A percentile compares a stretch with the other conserved stretches of the same genome.
These are phyloP conservation scores for Paradendryphiella salina DNA, from an alignment of 2,329 filamentous ascomycete genomes.

Conservation along the genomic window DNA sequence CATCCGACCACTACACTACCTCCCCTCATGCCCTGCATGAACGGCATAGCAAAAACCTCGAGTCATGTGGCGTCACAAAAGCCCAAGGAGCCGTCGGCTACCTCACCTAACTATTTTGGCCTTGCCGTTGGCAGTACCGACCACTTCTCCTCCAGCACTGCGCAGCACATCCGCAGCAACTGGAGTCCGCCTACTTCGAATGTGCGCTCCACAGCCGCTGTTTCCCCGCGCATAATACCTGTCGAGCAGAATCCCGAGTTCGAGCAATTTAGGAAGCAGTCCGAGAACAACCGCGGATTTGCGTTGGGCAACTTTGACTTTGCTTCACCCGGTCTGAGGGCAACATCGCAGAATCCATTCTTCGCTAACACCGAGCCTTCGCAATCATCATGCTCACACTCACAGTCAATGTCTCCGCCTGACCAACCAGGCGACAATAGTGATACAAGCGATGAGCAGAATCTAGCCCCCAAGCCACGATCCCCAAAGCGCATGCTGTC, in stretches of 20 bases:
- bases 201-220: constrained; percentile 69
- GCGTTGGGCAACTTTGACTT: constrained; percentile 50
- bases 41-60: constrained; percentile 42
- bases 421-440: constrained; percentile 16
- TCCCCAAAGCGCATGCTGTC: constrained; percentile 56
- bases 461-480: constrained; percentile 36
- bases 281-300: constrained; percentile 61
- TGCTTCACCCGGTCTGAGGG: constrained; percentile 38
- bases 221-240: constrained; percentile 69
- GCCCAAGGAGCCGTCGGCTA: constrained; percentile 38
- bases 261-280: constrained; percentile 73
- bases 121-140: constrained; percentile 65
- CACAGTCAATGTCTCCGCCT: constrained; percentile 37
- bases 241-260: constrained; percentile 80
- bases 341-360: constrained; percentile 32
- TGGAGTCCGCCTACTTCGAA: constrained; percentile 75
- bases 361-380: constrained; percentile 28
- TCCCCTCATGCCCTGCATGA: constrained; percentile 39
- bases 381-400: constrained; percentile 36
- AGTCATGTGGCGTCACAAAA: constrained; percentile 28
- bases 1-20: constrained; percentile 30
- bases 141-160: constrained; percentile 62
- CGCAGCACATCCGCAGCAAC: constrained; percentile 66
- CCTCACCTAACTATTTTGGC: constrained; percentile 87
- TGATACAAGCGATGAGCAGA: constrained; percentile 24